Conservation (phyloP, 805 yeast genomes). For the Starmerella sirachaensis region DNA sequence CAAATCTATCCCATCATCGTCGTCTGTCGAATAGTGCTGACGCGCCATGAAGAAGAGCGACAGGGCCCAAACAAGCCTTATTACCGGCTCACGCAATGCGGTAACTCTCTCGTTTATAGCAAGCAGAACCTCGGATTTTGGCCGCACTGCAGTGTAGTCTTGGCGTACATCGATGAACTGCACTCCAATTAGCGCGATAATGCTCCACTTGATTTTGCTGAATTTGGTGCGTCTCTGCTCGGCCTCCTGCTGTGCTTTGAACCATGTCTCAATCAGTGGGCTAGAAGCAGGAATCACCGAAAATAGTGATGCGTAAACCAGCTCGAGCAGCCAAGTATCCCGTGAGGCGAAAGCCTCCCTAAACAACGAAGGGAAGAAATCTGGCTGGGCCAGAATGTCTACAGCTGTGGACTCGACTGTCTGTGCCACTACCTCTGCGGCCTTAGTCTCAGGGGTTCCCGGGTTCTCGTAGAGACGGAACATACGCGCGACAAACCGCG, state of each 20-base stretch:
- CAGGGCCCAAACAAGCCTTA: conserved; percentile 25
- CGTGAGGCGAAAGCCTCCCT: conserved; percentile 6
- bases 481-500: conserved; percentile 12
- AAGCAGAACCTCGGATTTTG: conserved; percentile 17
- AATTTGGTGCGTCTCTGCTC: not conserved
- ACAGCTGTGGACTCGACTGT: conserved; percentile 13
- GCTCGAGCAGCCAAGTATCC: conserved; percentile 15
- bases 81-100: conserved; percentile 2
- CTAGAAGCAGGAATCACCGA: conserved; percentile 21
- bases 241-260: conserved; percentile 9
- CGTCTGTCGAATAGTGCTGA: conserved; percentile 15
- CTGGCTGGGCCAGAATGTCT: conserved; percentile 10
- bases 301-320: conserved; percentile 19
- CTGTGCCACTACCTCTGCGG: not conserved
- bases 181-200: conserved; percentile 16
- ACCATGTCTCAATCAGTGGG: conserved; percentile 17
- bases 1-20: conserved; percentile 9
- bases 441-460: not conserved
- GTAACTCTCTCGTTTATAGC: conserved; percentile 16
- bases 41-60: conserved; percentile 22
- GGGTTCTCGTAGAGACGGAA: conserved; percentile 12
- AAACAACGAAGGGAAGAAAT: conserved; percentile 19
- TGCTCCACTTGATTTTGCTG: conserved; percentile 8
- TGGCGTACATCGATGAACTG: conserved; percentile 26
- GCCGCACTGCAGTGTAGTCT: conserved; percentile 16